Percentiles rank a stretch among this genome's conserved stretches.
These are phyloP conservation scores for Wickerhamiella nectarea DNA, from an alignment of 805 yeast species.

Conservation along the genomic window DNA sequence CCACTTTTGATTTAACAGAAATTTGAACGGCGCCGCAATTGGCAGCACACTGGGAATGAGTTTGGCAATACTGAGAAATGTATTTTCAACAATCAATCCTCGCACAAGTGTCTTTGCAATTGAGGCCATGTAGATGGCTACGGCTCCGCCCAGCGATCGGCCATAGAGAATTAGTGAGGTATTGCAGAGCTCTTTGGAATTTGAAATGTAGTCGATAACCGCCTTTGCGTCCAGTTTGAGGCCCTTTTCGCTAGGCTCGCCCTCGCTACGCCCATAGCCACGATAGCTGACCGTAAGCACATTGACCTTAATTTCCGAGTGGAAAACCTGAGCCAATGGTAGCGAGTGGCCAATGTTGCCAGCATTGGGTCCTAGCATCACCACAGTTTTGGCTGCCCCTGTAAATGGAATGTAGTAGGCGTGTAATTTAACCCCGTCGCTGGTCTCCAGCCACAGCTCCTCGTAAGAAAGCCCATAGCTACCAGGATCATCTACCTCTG, in stretches of 20 bases:
- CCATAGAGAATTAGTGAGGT: slow-evolving; percentile 63
- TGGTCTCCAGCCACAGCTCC: slow-evolving; percentile 43
- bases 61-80: slow-evolving; percentile 63
- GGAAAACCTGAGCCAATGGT: slow-evolving; percentile 64
- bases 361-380: slow-evolving; percentile 82
- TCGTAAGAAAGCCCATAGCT: slow-evolving; percentile 53
- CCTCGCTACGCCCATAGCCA: slow-evolving; percentile 78
- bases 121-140: slow-evolving; percentile 67
- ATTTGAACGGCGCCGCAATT: slow-evolving; percentile 28
- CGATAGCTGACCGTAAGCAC: slow-evolving; percentile 79
- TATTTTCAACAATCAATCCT: slow-evolving; percentile 72
- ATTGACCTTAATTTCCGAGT: slow-evolving; percentile 48
- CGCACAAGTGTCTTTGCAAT: slow-evolving; percentile 36
- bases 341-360: slow-evolving; percentile 89
- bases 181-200: slow-evolving; percentile 39
- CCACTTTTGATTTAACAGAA: slow-evolving; percentile 74
- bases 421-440: slow-evolving; percentile 56
- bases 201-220: slow-evolving; percentile 42
- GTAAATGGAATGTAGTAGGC: slow-evolving; percentile 37
- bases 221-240: slow-evolving; percentile 71
- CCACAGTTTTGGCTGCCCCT: slow-evolving; percentile 45
- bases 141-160: slow-evolving; percentile 90
- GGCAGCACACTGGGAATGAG: slow-evolving; percentile 31
- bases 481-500: slow-evolving; percentile 63
- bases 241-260: slow-evolving; percentile 63